These are phyloP conservation scores for Boletus insuetus DNA, from an alignment of 768 basidiomycete species.

Conservation along the genomic window DNA sequence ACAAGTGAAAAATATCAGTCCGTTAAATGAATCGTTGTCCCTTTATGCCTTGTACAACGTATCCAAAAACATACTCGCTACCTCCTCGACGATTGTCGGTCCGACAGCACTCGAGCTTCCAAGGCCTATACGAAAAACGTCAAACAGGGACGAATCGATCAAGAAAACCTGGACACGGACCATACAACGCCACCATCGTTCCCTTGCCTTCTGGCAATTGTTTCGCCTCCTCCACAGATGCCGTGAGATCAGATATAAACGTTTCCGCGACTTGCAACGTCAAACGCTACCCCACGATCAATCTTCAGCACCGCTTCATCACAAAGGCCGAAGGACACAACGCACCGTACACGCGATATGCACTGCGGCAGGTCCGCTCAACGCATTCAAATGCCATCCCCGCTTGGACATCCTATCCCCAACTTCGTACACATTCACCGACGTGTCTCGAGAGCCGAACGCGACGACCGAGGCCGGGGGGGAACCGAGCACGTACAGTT, in stretches of 20 bases:
- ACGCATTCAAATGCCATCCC: constrained; percentile 92
- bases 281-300: constrained; percentile 53
- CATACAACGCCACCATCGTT: constrained; percentile 89
- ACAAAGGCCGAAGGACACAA: background rate
- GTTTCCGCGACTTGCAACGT: constrained; percentile 75
- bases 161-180: constrained; percentile 41
- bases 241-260: constrained; percentile 83
- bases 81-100: constrained; percentile 70
- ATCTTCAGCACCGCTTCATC: background rate
- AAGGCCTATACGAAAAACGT: constrained; percentile 47
- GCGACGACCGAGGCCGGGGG: constrained; percentile 91
- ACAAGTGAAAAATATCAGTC: no score
- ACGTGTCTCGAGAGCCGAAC: constrained; percentile 63
- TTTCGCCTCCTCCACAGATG: constrained; percentile 71
- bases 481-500: constrained; percentile 85
- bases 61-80: constrained; percentile 81
- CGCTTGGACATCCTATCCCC: constrained; percentile 83
- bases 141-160: background rate
- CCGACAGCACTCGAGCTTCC: constrained; percentile 82
- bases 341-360: constrained; percentile 94
- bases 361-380: constrained; percentile 74
- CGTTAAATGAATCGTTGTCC: no score
- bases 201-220: constrained; percentile 63
- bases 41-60: constrained; percentile 73
- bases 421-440: constrained; percentile 72